Conservation (phyloP, 1,284 basidiomycete species). For the Vanrija sp. region DNA sequence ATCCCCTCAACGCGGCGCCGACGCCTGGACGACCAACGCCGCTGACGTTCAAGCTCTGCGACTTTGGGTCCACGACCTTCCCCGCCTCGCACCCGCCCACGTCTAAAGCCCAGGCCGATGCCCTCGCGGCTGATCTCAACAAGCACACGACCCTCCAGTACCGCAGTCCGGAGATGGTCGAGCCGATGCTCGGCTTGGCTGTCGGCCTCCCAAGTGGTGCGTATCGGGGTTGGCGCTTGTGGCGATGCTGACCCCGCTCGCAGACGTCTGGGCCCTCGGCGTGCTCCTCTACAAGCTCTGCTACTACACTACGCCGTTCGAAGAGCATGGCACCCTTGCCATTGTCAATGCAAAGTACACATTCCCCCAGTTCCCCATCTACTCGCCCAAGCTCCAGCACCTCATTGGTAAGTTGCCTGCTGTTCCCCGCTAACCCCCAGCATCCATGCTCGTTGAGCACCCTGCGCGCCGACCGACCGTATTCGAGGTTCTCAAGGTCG, state of each 20-base stretch:
- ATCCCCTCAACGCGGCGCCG: slow-evolving; percentile 48
- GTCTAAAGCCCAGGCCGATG: slow-evolving; percentile 73
- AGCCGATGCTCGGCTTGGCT: slow-evolving; percentile 52
- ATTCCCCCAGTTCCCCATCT: slow-evolving; percentile 86
- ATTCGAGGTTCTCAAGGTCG: slow-evolving; percentile 70
- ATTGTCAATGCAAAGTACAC: slow-evolving; percentile 96
- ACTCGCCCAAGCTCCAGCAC: slow-evolving; percentile 78
- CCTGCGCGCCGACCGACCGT: slow-evolving; percentile 73
- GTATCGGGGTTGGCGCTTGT: slow-evolving; percentile 15
- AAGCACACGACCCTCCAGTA: slow-evolving; percentile 93
- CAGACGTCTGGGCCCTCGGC: slow-evolving; percentile 72
- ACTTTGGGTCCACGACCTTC: slow-evolving; percentile 90
- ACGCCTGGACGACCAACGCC: slow-evolving; percentile 52
- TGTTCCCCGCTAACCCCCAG: slow-evolving; percentile 48
- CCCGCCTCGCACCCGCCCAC: slow-evolving; percentile 66
- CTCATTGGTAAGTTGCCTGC: slow-evolving; percentile 67
- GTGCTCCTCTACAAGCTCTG: slow-evolving; percentile 78
- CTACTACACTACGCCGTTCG: slow-evolving; percentile 99
- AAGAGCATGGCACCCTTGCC: slow-evolving; percentile 91
- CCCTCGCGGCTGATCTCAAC: slow-evolving; percentile 86
- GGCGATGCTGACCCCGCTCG: slow-evolving; percentile 9
- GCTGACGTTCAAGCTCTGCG: slow-evolving; percentile 86
- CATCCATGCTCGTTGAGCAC: slow-evolving; percentile 81
- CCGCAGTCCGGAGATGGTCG: slow-evolving; percentile 97
- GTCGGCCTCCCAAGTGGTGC: slow-evolving; percentile 53